A percentile compares a stretch with the other conserved stretches of the same genome.
Evolutionary conservation across 2,329 filamentous ascomycete genomes (phyloP).

Genomic region (Diaporthe citriasiana): DNA sequence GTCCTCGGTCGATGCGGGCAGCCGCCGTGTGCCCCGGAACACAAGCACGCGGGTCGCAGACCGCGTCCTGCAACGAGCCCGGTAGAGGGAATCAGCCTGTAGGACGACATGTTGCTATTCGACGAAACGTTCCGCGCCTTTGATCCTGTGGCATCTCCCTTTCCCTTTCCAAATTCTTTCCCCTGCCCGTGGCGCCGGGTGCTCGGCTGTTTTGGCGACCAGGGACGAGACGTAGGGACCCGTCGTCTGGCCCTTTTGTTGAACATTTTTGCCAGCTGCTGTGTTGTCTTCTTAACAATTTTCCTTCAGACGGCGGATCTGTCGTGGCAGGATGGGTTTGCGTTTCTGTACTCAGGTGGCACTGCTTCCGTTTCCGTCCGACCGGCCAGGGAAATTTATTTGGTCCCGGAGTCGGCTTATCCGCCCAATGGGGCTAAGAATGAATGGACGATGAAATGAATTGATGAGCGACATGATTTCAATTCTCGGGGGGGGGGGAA

Average conservation of each 20-base stretch:
- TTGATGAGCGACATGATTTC: conserved; percentile 6
- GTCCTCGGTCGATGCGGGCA: background rate
- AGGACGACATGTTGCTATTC: background rate
- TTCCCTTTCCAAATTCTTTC: background rate
- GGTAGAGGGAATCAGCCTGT: background rate
- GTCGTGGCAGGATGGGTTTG: background rate
- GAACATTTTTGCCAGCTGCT: background rate
- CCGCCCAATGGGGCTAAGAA: background rate
- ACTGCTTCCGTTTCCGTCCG: conserved; percentile 14
- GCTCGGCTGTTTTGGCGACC: background rate
- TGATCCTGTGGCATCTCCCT: background rate
- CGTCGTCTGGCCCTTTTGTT: background rate
- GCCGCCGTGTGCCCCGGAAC: background rate
- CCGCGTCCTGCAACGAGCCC: conserved; percentile 6
- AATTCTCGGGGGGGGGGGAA: background rate
- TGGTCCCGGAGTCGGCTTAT: background rate
- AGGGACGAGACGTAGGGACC: conserved; percentile 6
- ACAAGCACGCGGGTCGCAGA: conserved; percentile 11
- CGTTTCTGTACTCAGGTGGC: conserved; percentile 8
- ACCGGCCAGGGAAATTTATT: background rate
- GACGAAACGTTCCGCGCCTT: background rate
- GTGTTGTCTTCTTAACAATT: background rate
- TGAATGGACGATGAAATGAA: conserved; percentile 18
- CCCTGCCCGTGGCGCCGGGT: conserved; percentile 13
- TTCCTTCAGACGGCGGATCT: background rate